These are phyloP conservation scores for Fusarium vanettenii DNA, from an alignment of 2,329 filamentous ascomycete genomes.

Conservation along the genomic window DNA sequence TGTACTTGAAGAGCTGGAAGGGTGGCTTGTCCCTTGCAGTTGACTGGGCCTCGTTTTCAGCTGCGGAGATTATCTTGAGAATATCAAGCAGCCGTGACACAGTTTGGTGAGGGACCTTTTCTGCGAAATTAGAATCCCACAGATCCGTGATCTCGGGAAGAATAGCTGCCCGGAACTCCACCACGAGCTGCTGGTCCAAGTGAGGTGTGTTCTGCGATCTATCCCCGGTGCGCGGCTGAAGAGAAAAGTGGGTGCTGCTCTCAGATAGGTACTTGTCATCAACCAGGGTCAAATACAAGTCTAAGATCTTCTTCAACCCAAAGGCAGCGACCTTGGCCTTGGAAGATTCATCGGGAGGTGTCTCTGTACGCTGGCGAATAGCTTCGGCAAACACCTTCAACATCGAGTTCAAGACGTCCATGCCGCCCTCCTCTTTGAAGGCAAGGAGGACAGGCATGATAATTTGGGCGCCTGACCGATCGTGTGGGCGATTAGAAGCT, in stretches of 20 bases:
- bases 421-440: conserved; percentile 84
- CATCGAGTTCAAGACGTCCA: conserved; percentile 79
- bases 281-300: conserved; percentile 81
- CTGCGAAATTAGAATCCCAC: conserved; percentile 87
- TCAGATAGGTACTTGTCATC: conserved; percentile 86
- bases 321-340: conserved; percentile 63
- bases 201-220: conserved; percentile 55
- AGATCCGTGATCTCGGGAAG: conserved; percentile 80
- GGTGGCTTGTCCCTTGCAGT: conserved; percentile 67
- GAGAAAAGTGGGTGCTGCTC: conserved; percentile 68
- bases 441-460: conserved; percentile 84
- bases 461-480: conserved; percentile 63
- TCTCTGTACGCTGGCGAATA: conserved; percentile 47
- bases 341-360: conserved; percentile 59
- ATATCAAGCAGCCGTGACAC: conserved; percentile 86
- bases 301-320: conserved; percentile 84
- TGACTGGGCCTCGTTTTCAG: conserved; percentile 78
- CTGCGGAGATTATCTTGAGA: conserved; percentile 79
- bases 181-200: conserved; percentile 78
- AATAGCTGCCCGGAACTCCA: conserved; percentile 85
- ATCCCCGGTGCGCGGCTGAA: conserved; percentile 55
- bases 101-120: conserved; percentile 81
- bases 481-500: conserved; percentile 57
- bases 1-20: conserved; percentile 58
- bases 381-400: conserved; percentile 70